Conservation (phyloP, 179 eudicot genomes). For the Spergularia azorica region DNA sequence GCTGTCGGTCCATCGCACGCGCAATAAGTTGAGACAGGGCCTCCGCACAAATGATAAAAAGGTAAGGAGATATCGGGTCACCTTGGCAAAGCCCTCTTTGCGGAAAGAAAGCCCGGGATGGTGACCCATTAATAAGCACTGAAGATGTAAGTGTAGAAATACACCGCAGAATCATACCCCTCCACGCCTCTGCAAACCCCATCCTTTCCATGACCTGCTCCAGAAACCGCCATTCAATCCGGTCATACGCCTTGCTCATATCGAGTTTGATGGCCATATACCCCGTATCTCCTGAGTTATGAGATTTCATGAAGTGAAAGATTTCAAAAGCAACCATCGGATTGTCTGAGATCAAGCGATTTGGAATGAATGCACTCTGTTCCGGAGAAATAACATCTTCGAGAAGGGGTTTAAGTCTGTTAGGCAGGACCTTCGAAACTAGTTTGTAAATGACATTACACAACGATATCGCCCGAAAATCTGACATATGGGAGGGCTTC, state of each 20-base stretch:
- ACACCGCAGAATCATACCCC: background rate
- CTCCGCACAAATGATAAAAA: background rate
- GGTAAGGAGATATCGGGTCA: background rate
- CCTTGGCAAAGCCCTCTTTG: background rate
- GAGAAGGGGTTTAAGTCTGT: background rate
- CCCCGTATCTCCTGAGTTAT: background rate
- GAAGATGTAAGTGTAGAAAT: background rate
- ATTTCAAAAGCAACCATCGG: background rate
- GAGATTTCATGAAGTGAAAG: background rate
- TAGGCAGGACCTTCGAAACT: background rate
- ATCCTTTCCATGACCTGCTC: background rate
- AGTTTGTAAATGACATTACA: slow-evolving; percentile 5
- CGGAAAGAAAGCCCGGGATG: background rate
- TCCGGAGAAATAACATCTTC: background rate
- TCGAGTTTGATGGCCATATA: background rate
- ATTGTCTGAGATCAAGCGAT: no score
- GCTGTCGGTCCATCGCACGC: background rate
- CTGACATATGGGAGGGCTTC: background rate
- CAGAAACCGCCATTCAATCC: background rate
- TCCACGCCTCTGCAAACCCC: background rate
- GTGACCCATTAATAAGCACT: background rate
- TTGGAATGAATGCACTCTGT: background rate
- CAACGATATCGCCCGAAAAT: background rate
- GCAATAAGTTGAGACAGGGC: background rate
- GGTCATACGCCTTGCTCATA: background rate